Evolutionary conservation across 2,329 filamentous ascomycete genomes (phyloP), one percentile per base, ranked within the genome.

Genomic region (Escovopsis sp.): DNA sequence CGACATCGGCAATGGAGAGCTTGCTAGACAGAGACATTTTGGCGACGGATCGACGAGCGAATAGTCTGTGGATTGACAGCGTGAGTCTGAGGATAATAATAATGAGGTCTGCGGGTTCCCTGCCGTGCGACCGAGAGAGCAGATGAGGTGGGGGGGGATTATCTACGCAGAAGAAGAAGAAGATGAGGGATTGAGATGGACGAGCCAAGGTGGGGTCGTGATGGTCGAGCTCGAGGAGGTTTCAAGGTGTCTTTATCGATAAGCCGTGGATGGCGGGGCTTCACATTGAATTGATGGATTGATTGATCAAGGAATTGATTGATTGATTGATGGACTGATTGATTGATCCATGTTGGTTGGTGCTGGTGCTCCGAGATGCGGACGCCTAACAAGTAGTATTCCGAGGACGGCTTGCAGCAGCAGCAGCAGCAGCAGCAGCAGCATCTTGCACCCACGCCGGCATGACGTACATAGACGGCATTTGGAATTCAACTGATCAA

Each of bases 11-110:
- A 67, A 98, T 95, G 54, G 87, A 84, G 57, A 98, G 84, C 77
- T 98, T 98, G 78, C 80, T 95, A 57, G 88, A 84, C 62, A 98
- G 85, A 79, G 91, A 96, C 91, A 98, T 98, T 47, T 57, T 78
- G 60, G 50, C 46, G 42, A 43, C 35, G 39, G 37, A 34, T 38
- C 37, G 42, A n/a, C 16, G 27, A 39, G 31, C 12, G 10, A 40
- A 30, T 37, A 31, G 44, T 29, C 27, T 29, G 7, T 2, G 27
- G 11, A 29, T 4, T 2, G 8, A 8, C 2, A 9, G 27, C 27
- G 27, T 9, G 3, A 8, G 27, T 20, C 20, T 20, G 11, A 29
- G 27, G 27, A 29, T 3, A 11, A 29, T 29, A 8, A 29, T 29
- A 7, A 29, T 29, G 27, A 29, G 4, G 27, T 29, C 27, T 29